Base-by-base conservation (phyloP, 768 basidiomycete species). In the Collybia nuda region DNA sequence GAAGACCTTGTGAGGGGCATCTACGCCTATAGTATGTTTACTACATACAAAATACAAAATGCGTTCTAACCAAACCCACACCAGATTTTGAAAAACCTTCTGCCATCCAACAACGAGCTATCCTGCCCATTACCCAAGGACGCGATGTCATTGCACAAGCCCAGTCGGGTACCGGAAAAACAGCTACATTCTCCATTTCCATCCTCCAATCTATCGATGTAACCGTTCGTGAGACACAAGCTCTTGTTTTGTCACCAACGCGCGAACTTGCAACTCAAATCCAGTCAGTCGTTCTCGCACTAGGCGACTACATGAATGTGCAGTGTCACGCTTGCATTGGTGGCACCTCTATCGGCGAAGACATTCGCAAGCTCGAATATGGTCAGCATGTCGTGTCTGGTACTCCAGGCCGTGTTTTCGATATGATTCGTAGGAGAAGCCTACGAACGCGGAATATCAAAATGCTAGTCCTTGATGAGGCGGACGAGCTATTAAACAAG, bases 141-240 rank as follows among this genome's bases (percentile, higher is more conserved):
- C 86, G 95, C 57, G 96, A 98, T 80, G 96, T 98, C 53, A 98
- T 99, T 67, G 96, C 96, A 29, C 96, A 98, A 76, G 96, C 96
- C 38, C 96, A 98, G 75, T 97, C 95, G 28, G 96, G 96, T 67
- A 98, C 96, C 32, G 96, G 96, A 81, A 99, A 98, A 91, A 99
- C 96, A 8, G 96, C 96, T 5, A 97, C 96, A 17, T 98, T 98
- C 75, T 95, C 94, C 59, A 97, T 99, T 67, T 90, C 95, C 58
- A 93, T 97, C 68, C 85, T 99, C 47, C 96, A 99, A 68, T 93
- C 92, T 56, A 97, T 99, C 82, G 96, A 99, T 69, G 85, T 91
- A 38, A 87, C 90, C 35, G 82, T 98, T 44, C 86, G 94, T 54
- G 94, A 97, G 73, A 94, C 93, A 2, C 96, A 98, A 70, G 96